Percentiles rank a stretch among this genome's conserved stretches.
Evolutionary conservation across 768 basidiomycete genomes (phyloP).

Genomic region (Lentinula lateritia): DNA sequence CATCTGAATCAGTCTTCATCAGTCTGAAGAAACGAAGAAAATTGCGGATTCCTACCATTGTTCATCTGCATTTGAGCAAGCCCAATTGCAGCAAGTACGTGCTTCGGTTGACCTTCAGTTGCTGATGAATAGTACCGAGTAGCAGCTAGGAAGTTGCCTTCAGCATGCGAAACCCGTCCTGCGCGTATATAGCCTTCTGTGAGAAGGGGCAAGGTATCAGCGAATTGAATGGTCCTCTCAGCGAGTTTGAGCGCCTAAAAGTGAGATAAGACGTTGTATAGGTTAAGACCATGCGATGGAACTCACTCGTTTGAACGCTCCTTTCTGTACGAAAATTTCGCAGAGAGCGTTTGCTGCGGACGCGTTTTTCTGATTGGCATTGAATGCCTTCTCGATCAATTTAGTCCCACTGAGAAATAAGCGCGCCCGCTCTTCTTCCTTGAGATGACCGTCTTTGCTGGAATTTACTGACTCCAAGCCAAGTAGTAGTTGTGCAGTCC

Average conservation of each 20-base stretch:
- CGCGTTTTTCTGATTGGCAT: conserved; percentile 69
- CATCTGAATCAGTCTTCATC: conserved; percentile 41
- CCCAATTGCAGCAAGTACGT: conserved; percentile 77
- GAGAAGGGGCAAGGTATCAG: conserved; percentile 79
- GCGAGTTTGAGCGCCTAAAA: conserved; percentile 83
- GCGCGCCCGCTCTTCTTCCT: conserved; percentile 57
- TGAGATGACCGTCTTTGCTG: conserved; percentile 64
- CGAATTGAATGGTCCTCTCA: conserved; percentile 90
- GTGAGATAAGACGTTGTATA: neutral
- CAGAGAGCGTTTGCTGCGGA: conserved; percentile 82
- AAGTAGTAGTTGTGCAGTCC: conserved; percentile 75
- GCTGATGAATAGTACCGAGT: conserved; percentile 65
- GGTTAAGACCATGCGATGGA: neutral
- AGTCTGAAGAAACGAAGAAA: neutral
- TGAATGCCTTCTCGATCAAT: conserved; percentile 74
- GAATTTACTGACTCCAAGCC: conserved; percentile 85
- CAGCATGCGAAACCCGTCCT: conserved; percentile 74
- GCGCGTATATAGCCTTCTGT: conserved; percentile 85
- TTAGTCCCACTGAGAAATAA: conserved; percentile 64
- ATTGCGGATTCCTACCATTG: conserved; percentile 46
- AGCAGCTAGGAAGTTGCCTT: conserved; percentile 60
- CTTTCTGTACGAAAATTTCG: conserved; percentile 72
- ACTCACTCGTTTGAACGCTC: conserved; percentile 53
- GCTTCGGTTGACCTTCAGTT: conserved; percentile 64
- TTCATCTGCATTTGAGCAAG: conserved; percentile 84